A percentile compares a stretch with the other conserved stretches of the same genome.
phyloP scores from a whole-genome alignment of 768 basidiomycete species.

The Macrolepiota albuminosa region DNA sequence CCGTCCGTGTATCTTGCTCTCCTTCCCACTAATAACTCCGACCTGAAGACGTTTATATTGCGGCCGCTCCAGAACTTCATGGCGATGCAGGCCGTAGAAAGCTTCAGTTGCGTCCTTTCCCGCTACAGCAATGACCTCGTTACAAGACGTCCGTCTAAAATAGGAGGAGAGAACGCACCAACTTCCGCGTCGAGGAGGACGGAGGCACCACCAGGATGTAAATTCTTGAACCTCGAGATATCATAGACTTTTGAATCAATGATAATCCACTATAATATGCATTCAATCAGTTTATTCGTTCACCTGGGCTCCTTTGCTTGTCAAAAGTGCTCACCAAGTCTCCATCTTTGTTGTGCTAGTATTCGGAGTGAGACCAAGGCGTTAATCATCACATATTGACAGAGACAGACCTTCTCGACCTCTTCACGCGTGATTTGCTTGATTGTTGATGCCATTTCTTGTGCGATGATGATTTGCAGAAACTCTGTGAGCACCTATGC shows the following conservation, averaged over 20 bases:
- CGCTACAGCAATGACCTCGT: slow-evolving; percentile 30
- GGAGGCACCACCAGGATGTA: slow-evolving; percentile 51
- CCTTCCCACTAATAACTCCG: slow-evolving; percentile 58
- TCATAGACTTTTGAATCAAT: slow-evolving; percentile 84
- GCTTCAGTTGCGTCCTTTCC: slow-evolving; percentile 76
- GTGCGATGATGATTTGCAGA: not conserved
- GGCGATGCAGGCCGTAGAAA: slow-evolving; percentile 74
- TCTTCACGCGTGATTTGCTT: slow-evolving; percentile 56
- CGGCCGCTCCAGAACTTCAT: slow-evolving; percentile 63
- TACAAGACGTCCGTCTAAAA: not conserved
- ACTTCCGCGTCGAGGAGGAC: slow-evolving; percentile 74
- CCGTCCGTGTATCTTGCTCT: slow-evolving; percentile 41
- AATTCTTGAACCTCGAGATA: slow-evolving; percentile 67
- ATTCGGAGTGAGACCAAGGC: not conserved
- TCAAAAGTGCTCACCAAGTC: slow-evolving; percentile 49
- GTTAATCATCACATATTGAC: not conserved
- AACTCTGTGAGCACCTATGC: not conserved
- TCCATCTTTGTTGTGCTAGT: slow-evolving; percentile 71
- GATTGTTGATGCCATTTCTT: slow-evolving; percentile 23
- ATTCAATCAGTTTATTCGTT: not conserved
- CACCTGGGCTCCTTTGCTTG: not conserved
- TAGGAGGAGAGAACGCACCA: slow-evolving; percentile 33
- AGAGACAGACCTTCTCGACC: slow-evolving; percentile 55
- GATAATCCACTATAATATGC: slow-evolving; percentile 60
- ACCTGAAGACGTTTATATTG: slow-evolving; percentile 62